Evolutionary conservation across 192 early-diverging fungal species (phyloP).

Genomic region (Thamnidium elegans): DNA sequence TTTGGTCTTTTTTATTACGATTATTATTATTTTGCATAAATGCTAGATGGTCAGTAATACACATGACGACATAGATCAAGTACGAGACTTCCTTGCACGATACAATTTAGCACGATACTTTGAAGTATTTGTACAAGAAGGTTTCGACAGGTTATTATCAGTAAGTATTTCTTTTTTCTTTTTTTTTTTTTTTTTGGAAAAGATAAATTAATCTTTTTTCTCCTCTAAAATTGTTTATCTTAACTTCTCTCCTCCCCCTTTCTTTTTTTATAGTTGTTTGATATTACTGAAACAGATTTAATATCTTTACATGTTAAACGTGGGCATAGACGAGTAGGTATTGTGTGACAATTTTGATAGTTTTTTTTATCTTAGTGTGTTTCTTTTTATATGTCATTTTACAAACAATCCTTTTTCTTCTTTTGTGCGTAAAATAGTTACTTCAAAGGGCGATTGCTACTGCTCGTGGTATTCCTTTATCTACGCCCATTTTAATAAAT

Average conservation of each 20-base stretch:
- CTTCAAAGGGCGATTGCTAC: constrained; percentile 31
- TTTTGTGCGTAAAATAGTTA: constrained; percentile 24
- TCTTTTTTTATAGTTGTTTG: constrained; percentile 26
- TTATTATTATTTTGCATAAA: not conserved
- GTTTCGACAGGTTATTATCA: constrained; percentile 38
- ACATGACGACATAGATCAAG: constrained; percentile 8
- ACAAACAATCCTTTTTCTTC: not conserved
- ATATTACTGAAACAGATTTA: constrained; percentile 38
- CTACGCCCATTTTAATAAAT: constrained; percentile 8
- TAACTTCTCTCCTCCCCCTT: too few relatives aligned
- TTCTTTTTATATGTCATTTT: not conserved
- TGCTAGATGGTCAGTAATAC: not conserved
- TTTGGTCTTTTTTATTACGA: too few relatives aligned
- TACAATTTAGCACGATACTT: constrained; percentile 34
- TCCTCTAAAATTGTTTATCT: not conserved
- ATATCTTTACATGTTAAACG: constrained; percentile 35
- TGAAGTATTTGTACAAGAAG: constrained; percentile 37
- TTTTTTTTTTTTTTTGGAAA: too few relatives aligned
- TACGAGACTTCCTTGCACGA: constrained; percentile 15
- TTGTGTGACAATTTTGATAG: constrained; percentile 2
- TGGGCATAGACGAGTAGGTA: constrained; percentile 41
- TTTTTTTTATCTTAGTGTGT: not conserved
- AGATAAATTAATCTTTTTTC: not conserved
- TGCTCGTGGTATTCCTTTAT: constrained; percentile 5
- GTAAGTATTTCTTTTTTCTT: constrained; percentile 17